Evolutionary conservation across 1,284 basidiomycete genomes (phyloP).

Genomic region (Ceratobasidium sp.): DNA sequence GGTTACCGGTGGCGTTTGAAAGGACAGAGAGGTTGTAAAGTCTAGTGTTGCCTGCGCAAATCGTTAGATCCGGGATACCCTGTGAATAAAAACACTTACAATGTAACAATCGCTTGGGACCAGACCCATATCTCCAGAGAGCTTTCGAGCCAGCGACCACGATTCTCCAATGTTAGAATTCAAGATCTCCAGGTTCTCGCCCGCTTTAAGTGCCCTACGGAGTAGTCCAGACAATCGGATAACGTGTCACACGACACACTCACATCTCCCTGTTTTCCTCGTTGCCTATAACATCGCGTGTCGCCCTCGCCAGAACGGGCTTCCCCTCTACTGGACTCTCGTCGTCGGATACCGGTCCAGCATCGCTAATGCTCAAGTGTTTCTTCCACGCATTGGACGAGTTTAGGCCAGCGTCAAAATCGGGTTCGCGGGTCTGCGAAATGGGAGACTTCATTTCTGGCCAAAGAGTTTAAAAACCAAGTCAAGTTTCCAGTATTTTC

Average conservation of each 20-base stretch:
- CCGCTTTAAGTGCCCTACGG: slow-evolving; percentile 62
- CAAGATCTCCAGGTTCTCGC: slow-evolving; percentile 72
- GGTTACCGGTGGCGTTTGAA: slow-evolving; percentile 38
- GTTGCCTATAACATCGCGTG: slow-evolving; percentile 79
- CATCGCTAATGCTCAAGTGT: slow-evolving; percentile 60
- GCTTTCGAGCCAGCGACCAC: slow-evolving; percentile 73
- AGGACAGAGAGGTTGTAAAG: slow-evolving; percentile 40
- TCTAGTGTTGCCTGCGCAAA: slow-evolving; percentile 59
- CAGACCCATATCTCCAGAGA: slow-evolving; percentile 70
- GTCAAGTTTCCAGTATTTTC: background rate
- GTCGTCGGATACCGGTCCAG: slow-evolving; percentile 51
- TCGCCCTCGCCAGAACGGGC: slow-evolving; percentile 62
- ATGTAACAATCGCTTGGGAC: slow-evolving; percentile 78
- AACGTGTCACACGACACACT: slow-evolving; percentile 40
- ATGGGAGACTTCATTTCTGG: slow-evolving; percentile 1
- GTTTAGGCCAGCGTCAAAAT: slow-evolving; percentile 80
- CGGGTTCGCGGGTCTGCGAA: slow-evolving; percentile 53
- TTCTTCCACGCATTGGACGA: slow-evolving; percentile 79
- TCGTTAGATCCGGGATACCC: slow-evolving; percentile 16
- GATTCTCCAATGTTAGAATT: slow-evolving; percentile 71
- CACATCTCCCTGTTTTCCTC: slow-evolving; percentile 73
- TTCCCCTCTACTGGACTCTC: slow-evolving; percentile 53
- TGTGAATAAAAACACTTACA: slow-evolving; percentile 58
- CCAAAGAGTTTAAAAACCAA: background rate
- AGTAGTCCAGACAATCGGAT: slow-evolving; percentile 17